Base-by-base conservation (phyloP, 169 alveolate species). In the Besnoitia besnoiti region DNA sequence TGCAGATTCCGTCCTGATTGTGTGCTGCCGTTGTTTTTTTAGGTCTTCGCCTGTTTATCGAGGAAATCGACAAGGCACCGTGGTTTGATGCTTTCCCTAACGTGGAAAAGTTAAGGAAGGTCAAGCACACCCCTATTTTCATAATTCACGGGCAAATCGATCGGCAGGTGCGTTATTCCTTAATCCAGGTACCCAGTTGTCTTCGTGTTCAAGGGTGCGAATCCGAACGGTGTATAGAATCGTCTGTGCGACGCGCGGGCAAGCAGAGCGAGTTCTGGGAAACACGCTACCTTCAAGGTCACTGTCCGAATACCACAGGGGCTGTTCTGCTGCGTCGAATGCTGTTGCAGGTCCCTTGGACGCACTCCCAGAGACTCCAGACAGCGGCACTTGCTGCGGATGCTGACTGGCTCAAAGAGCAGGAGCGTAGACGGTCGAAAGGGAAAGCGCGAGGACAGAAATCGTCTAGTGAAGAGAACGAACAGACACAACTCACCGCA, bases 41-140 rank as follows among this genome's bases (percentile, higher is more conserved):
- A 90, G 93, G 93, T 12, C 62, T 90, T 59, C 93, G 93, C 39
- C 79, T 90, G 62, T 90, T 90, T 49, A 92, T 96, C 62, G 92
- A 90, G n/a, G 61, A 94, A 51, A 76, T 94, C 82, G 85, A 90
- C 55, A 62, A 92, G 82, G 27, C 95, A 12, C 97, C 97, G 44
- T 85, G 96, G 96, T 95, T 96, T 50, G 98, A 96, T 93, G 96
- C 95, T 10, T 96, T 96, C 88, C 90, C 88, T 85, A 96, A 96
- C 82, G 93, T 85, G 39, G 97, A 96, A 82, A 93, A 90, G 51
- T 94, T 96, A 50, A 44, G 39, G 88, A 59, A 93, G 73, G 93
- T 73, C 42, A 27, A 91, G 49, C 73, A 51, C 55, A 59, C 62
- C 27, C 82, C 89, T 0, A 73, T 62, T 44, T 90, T 59, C 46